Conservation (phyloP, 805 yeast genomes). For the Ogataea sp. region DNA sequence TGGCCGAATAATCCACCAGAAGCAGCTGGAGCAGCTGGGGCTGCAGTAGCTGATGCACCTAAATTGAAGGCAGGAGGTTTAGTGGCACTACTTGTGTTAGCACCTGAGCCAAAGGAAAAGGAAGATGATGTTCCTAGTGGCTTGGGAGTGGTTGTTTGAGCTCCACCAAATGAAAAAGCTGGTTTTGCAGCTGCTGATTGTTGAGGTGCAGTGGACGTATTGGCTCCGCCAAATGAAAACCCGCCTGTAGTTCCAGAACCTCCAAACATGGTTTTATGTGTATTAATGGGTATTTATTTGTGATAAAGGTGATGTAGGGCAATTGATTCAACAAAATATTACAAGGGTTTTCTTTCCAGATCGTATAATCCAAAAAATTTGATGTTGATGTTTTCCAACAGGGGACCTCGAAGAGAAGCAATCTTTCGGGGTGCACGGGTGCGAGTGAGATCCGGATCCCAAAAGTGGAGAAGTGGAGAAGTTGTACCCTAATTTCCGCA, state of each 20-base stretch:
- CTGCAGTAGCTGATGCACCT: constrained; percentile 3
- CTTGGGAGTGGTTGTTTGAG: constrained; percentile 5
- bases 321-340: too few relatives aligned
- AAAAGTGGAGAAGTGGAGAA: too few relatives aligned
- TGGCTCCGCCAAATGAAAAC: constrained; percentile 5
- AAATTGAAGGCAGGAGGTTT: neutral
- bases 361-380: too few relatives aligned
- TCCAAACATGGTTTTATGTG: too few relatives aligned
- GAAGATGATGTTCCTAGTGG: constrained; percentile 1
- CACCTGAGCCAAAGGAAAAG: constrained; percentile 13
- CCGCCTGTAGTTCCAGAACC: constrained; percentile 5
- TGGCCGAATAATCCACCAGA: neutral
- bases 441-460: too few relatives aligned
- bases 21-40: constrained; percentile 2
- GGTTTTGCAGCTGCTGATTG: constrained; percentile 1
- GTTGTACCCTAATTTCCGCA: too few relatives aligned
- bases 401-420: too few relatives aligned
- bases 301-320: too few relatives aligned
- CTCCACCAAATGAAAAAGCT: constrained; percentile 8
- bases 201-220: neutral
- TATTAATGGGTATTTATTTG: too few relatives aligned
- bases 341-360: too few relatives aligned
- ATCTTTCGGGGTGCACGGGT: too few relatives aligned
- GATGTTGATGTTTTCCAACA: too few relatives aligned
- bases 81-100: constrained; percentile 3